These are phyloP conservation scores for Fusarium bactridioides DNA, from an alignment of 2,329 filamentous ascomycete genomes.

Conservation along the genomic window DNA sequence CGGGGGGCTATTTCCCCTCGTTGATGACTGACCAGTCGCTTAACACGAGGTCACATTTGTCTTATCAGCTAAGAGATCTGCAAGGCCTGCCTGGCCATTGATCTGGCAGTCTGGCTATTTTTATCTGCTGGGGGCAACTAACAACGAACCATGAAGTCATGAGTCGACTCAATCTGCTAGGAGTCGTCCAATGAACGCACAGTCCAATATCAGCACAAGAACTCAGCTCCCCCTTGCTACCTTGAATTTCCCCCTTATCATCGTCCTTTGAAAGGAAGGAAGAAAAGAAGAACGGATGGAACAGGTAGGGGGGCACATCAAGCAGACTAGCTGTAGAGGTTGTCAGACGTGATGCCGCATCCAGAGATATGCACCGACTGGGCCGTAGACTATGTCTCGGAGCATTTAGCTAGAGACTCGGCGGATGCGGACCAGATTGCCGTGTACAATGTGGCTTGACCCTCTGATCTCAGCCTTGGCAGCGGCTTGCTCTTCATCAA, in stretches of 20 bases:
- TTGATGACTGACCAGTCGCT: background rate
- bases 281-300: conserved; percentile 20
- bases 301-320: background rate
- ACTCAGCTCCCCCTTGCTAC: conserved; percentile 4
- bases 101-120: background rate
- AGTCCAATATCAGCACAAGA: background rate
- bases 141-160: conserved; percentile 10
- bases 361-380: conserved; percentile 8
- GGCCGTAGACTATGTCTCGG: conserved; percentile 16
- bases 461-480: conserved; percentile 33
- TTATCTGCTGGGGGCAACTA: background rate
- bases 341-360: conserved; percentile 22
- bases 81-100: background rate
- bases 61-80: conserved; percentile 1
- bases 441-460: conserved; percentile 25
- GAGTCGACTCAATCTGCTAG: background rate
- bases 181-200: background rate
- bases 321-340: background rate
- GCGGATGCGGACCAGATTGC: conserved; percentile 7
- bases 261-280: conserved; percentile 4
- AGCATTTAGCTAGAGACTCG: conserved; percentile 16
- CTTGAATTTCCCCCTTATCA: conserved; percentile 3
- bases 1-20: background rate
- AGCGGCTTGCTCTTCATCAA: conserved; percentile 6
- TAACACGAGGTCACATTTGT: background rate